Evolutionary conservation across 225 moss, liverwort and hornwort genomes (phyloP), one percentile per base, ranked within the genome.

Genomic region (Sphagnum tenellum): DNA sequence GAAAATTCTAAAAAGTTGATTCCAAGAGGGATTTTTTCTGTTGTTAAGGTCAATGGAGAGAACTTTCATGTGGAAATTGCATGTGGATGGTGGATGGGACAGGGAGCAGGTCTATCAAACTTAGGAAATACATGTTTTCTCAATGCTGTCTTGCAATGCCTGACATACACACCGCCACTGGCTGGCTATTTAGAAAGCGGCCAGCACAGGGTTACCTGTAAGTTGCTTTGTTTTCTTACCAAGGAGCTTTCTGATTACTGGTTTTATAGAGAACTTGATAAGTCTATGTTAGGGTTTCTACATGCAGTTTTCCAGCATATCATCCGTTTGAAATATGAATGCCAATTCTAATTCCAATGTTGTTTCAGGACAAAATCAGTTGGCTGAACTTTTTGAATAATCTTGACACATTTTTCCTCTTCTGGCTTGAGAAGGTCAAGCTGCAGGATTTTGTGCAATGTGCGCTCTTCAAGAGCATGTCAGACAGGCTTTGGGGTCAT

Each of bases 381-480:
- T 7, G 44, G 9, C 12, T 29, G 29, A 29, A 29, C 29, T 29
- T 29, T 29, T 29, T 29, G 29, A 29, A 29, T 29, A 29, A 44
- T 13, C 12, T 44, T 13, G 58, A 58, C 58, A 12, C 44, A 13
- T 58, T 13, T 58, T 7, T 13, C 29, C 3, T 5, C 1, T 2
- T 44, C 5, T 44, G 44, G n/a, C 58, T 13, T 13, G 29, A 74
- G 72, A 88, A 96, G 95, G 95, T 76, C 86, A 83, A 77, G 83
- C 78, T 67, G 82, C 92, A 79, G 92, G 92, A 67, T 96, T 96
- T 73, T 96, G 95, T 73, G 95, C 92, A 3, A 86, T 96, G 69
- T 96, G 95, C 73, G 92, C 89, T 51, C 86, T 96, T 48, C 92
- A 96, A 80, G 95, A 96, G 71, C 95, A 96, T 57, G 92, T 96